Base-by-base conservation (phyloP, 768 basidiomycete species). In the Udeniomyces megalosporus region DNA sequence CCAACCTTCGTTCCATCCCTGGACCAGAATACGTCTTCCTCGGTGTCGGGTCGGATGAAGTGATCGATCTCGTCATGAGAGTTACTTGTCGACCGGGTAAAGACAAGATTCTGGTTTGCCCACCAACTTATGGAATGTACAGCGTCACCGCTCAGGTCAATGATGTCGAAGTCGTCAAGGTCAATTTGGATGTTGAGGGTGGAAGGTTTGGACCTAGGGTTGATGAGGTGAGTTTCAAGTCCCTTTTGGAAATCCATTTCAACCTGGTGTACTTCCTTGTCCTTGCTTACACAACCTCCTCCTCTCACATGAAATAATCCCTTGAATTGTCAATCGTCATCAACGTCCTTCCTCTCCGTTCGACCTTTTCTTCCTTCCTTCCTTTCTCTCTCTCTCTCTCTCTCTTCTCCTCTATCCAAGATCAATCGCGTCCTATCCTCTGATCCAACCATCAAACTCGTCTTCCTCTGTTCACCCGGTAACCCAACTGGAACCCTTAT, bases 81-180 rank as follows among this genome's bases (percentile, higher is more conserved):
- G 82, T 97, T 34, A 84, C 86, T 66, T 91, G 92, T 67, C 75
- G 74, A 1, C 95, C 95, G 0, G 78, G 75, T 0, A 78, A 75
- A 58, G 93, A 97, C 68, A 86, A 84, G 71, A 85, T 95, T 35
- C 73, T 97, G 70, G 84, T 81, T 38, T 71, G 69, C 1, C 93
- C 93, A 1, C 95, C 95, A 4, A 96, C 95, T 14, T 97, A 97
- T 71, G 95, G 93, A 20, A 99, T 97, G 93, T 96, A 97, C 74
- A 72, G 79, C 14, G 93, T 97, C 1, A 90, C 85, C 63, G 95
- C 93, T 11, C 86, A 95, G 69, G 84, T 96, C 50, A 99, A 99
- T 71, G 95, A 99, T 71, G 77, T 93, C 17, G 85, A 81, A 0
- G 75, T 93, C 4, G 81, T 90, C 49, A 84, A 84, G 69, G 82